These are phyloP conservation scores for Tulasnella sp. DNA, from an alignment of 768 basidiomycete species.

Conservation along the genomic window DNA sequence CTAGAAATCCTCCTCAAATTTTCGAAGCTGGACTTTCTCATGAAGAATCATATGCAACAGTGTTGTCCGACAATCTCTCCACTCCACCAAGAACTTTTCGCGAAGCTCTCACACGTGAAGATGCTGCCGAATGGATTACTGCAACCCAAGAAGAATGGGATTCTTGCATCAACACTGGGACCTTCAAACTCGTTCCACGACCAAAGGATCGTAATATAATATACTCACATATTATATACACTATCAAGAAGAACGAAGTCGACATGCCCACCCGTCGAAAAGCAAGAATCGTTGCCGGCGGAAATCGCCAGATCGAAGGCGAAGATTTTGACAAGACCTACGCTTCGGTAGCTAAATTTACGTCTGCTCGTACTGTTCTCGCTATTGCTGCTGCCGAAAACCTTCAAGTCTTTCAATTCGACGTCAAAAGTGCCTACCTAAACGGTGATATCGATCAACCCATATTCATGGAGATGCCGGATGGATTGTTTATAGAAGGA, in stretches of 20 bases:
- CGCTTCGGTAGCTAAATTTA: conserved; percentile 20
- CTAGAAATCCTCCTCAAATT: too few relatives aligned
- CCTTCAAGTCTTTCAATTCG: conserved; percentile 20
- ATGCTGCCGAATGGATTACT: conserved; percentile 2
- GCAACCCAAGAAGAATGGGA: conserved; percentile 1
- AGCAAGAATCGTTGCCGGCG: conserved; percentile 23
- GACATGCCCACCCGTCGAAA: conserved; percentile 22
- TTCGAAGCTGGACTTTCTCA: too few relatives aligned
- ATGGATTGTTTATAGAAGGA: conserved; percentile 3
- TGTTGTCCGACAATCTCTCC: too few relatives aligned
- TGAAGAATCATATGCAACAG: too few relatives aligned
- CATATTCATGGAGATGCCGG: conserved; percentile 2
- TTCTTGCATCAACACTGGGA: conserved; percentile 12
- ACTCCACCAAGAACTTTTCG: neutral
- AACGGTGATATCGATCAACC: conserved; percentile 18
- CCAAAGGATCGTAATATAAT: conserved; percentile 26
- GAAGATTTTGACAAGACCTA: conserved; percentile 33
- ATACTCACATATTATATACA: conserved; percentile 27
- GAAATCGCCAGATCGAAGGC: conserved; percentile 20
- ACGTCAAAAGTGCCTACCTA: conserved; percentile 19
- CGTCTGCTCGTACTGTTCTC: neutral
- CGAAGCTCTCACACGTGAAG: neutral
- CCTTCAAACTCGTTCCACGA: conserved; percentile 22
- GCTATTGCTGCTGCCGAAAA: neutral
- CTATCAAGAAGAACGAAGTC: conserved; percentile 22